Conservation (phyloP, 2,329 filamentous ascomycete genomes). For the Clonostachys rhizophaga region DNA sequence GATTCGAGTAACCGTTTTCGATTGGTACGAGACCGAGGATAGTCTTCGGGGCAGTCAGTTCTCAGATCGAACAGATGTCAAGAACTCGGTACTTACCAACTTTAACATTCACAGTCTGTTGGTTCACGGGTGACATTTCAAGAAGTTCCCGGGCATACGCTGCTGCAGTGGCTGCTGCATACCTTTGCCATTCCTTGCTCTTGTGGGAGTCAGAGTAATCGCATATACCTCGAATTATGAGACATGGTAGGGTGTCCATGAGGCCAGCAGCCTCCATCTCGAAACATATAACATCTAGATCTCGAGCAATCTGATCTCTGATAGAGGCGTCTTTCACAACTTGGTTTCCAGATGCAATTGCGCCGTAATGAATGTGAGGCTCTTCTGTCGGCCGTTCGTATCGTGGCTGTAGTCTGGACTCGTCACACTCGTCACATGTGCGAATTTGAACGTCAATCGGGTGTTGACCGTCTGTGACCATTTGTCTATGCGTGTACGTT, state of each 20-base stretch:
- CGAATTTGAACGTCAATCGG: no score
- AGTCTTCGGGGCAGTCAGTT: not conserved
- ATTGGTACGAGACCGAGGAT: not conserved
- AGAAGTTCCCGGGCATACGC: constrained; percentile 8
- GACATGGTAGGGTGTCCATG: constrained; percentile 14
- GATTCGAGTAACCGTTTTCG: constrained; percentile 14
- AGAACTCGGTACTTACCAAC: not conserved
- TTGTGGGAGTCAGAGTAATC: constrained; percentile 33
- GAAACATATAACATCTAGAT: constrained; percentile 11
- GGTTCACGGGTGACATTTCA: not conserved
- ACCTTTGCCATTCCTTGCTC: constrained; percentile 24
- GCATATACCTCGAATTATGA: constrained; percentile 28
- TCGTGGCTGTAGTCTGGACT: not conserved
- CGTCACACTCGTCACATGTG: constrained; percentile 3
- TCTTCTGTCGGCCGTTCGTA: not conserved
- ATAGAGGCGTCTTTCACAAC: constrained; percentile 12
- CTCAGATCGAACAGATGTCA: no score
- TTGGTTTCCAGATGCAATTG: constrained; percentile 8
- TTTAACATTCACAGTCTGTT: not conserved
- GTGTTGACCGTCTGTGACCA: no score
- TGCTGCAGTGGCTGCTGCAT: constrained; percentile 24
- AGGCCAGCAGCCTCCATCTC: constrained; percentile 22
- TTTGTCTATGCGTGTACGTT: not conserved
- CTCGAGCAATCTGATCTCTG: constrained; percentile 7
- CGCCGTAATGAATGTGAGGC: constrained; percentile 6